phyloP scores from a whole-genome alignment of 129 eudicot genomes.

The Chrysanthemum makinoi region DNA sequence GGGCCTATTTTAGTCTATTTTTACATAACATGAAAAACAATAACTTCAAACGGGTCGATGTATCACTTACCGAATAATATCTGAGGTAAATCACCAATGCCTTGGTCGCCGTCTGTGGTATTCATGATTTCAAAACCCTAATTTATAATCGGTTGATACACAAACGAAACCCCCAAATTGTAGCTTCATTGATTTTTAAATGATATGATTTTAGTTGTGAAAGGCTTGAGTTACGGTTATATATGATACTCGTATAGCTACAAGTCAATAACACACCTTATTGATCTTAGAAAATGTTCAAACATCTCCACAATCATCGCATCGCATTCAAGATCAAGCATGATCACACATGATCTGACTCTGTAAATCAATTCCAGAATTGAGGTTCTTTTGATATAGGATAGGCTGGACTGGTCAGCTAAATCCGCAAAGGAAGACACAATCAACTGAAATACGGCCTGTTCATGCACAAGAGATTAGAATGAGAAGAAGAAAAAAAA shows the following conservation, averaged over 20 bases:
- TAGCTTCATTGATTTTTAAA: too few species aligned
- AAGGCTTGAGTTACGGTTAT: too few species aligned
- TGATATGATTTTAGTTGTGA: too few species aligned
- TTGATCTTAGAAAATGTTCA: slow-evolving; percentile 65
- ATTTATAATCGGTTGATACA: too few species aligned
- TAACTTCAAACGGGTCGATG: too few species aligned
- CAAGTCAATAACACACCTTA: slow-evolving; percentile 49
- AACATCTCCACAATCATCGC: slow-evolving; percentile 76
- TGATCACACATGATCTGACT: slow-evolving; percentile 96
- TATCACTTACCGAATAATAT: too few species aligned
- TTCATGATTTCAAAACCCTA: too few species aligned
- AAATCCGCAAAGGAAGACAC: slow-evolving; percentile 81
- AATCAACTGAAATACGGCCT: slow-evolving; percentile 85
- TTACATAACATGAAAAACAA: too few species aligned
- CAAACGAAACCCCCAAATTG: too few species aligned
- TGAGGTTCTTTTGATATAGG: slow-evolving; percentile 57
- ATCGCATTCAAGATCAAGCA: slow-evolving; percentile 97
- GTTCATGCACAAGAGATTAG: slow-evolving; percentile 23
- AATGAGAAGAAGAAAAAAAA: not conserved
- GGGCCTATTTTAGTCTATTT: too few species aligned
- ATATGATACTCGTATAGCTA: not conserved
- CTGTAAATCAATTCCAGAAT: slow-evolving; percentile 88
- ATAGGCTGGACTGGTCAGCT: slow-evolving; percentile 65
- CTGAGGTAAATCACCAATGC: too few species aligned
- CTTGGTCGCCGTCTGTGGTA: too few species aligned